Conservation (phyloP, 2,329 filamentous ascomycete genomes). For the Hypoxylon sp. region DNA sequence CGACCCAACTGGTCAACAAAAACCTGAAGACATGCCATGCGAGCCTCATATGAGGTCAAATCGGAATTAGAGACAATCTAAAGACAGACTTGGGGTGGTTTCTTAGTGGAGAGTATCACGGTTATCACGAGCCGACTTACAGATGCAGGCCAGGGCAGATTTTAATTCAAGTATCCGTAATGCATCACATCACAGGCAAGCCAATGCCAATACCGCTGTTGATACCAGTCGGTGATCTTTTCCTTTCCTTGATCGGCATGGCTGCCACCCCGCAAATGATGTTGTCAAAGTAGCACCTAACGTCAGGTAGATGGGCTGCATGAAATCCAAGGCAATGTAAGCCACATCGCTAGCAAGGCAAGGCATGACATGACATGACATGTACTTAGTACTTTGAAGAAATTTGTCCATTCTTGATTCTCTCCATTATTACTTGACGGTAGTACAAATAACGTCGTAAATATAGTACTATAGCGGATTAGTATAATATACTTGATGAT, state of each 20-base stretch:
- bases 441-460: background rate
- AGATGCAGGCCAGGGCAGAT: conserved; percentile 16
- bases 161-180: conserved; percentile 17
- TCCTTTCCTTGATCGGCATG: conserved; percentile 14
- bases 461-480: too few relatives aligned
- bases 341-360: conserved; percentile 6
- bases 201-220: conserved; percentile 22
- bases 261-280: conserved; percentile 31
- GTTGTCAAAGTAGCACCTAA: conserved; percentile 27
- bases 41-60: conserved; percentile 19
- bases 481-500: too few relatives aligned
- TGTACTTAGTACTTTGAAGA: too few relatives aligned
- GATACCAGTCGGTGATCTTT: conserved; percentile 26
- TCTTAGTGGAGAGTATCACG: conserved; percentile 12
- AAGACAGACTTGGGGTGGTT: conserved; percentile 2
- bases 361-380: too few relatives aligned
- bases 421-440: too few relatives aligned
- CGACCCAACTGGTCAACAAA: conserved; percentile 3
- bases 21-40: conserved; percentile 11
- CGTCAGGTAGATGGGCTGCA: conserved; percentile 23
- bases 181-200: conserved; percentile 27
- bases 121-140: conserved; percentile 31
- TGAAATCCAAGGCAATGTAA: conserved; percentile 22
- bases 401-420: too few relatives aligned
- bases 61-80: conserved; percentile 21